Evolutionary conservation across 1,284 basidiomycete species (phyloP).

Genomic region (Austroboletus niveus): DNA sequence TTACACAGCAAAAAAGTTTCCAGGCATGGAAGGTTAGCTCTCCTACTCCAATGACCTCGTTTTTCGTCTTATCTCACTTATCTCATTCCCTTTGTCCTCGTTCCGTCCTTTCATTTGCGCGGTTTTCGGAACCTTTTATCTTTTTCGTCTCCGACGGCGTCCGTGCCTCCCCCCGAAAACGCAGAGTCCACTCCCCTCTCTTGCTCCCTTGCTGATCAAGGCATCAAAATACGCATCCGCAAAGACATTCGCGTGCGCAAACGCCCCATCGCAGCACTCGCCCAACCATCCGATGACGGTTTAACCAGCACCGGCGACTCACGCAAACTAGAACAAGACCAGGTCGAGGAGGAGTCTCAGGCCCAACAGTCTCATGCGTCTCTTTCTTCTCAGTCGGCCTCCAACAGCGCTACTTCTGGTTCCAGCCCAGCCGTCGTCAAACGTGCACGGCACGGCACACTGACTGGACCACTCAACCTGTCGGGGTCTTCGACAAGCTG

Average conservation of each 20-base stretch:
- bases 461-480: conserved; percentile 22
- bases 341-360: conserved; percentile 23
- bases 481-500: conserved; percentile 19
- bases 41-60: not conserved
- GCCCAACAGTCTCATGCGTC: conserved; percentile 11
- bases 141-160: conserved; percentile 10
- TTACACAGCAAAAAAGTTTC: conserved; percentile 93
- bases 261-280: conserved; percentile 47
- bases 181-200: conserved; percentile 86
- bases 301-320: conserved; percentile 16
- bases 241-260: conserved; percentile 85
- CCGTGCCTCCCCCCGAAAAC: conserved; percentile 1
- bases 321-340: conserved; percentile 28
- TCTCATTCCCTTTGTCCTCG: conserved; percentile 9
- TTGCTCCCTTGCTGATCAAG: conserved; percentile 86
- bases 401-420: not conserved
- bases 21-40: conserved; percentile 82
- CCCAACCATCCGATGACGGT: conserved; percentile 38
- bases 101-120: conserved; percentile 11
- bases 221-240: conserved; percentile 89
- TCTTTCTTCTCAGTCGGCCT: conserved; percentile 12
- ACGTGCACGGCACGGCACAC: conserved; percentile 30
- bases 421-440: conserved; percentile 14
- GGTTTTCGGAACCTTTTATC: conserved; percentile 23
- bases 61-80: conserved; percentile 24